Base-by-base conservation (phyloP, 2,329 filamentous ascomycete genomes). In the Aspergillus pseudoviridinutans region DNA sequence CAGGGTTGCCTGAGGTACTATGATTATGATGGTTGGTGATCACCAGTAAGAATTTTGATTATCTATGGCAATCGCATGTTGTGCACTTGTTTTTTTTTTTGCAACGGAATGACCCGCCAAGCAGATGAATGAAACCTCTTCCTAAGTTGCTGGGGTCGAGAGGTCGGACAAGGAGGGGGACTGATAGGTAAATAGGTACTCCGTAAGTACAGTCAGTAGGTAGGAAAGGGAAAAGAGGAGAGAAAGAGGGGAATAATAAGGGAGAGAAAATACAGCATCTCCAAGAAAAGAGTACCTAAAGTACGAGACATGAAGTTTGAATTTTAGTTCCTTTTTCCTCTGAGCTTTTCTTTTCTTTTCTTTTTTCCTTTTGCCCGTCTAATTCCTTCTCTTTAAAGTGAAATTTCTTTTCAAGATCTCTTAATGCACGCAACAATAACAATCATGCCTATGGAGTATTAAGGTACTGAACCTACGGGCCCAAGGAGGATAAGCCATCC, bases 211-310 rank as follows among this genome's bases (percentile, higher is more conserved):
- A 46, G 12, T 52, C 55, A 54, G 49, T 17, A n/a, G 24, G 42
- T 14, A 12, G 49, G 14, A 47, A 49, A 47, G 47, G 49, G 54
- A 57, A 51, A 41, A 49, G 41, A 51, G 54, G 27, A 53, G 41
- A 60, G 51, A 55, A 56, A 27, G 32, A n/a, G 27, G 44, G 41
- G 28, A 24, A 51, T 20, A 51, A 51, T 20, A 49, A 17, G 25
- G 8, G 27, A 53, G 44, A 41, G 20, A 42, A 51, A n/a, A 54
- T 32, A 44, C 49, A 47, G 25, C 32, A 50, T 49, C 35, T 38
- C 51, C 49, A 50, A 46, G 50, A 54, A 49, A n/a, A 54, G 29
- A 25, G 56, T 42, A 56, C 44, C 29, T 38, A 59, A 50, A 55
- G 55, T 52, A 59, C 42, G 32, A 50, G 22, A 22, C 22, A 25